Conservation (phyloP, 305 asterid species). For the Fraxinus angustifolia region DNA sequence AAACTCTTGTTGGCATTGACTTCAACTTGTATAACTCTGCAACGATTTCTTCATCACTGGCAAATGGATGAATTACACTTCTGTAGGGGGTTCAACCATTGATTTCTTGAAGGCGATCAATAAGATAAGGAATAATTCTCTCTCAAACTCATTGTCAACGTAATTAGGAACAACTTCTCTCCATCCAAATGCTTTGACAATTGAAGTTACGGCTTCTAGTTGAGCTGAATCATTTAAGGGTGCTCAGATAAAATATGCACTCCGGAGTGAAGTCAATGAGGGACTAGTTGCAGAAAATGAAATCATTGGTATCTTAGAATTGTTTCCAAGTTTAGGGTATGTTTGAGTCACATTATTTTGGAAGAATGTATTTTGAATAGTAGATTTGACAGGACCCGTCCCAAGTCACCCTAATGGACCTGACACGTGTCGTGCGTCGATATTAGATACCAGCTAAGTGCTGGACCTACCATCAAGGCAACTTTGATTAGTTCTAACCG, state of each 20-base stretch:
- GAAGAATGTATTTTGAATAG: too few species aligned
- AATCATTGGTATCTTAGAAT: slow-evolving; percentile 43
- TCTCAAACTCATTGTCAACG: slow-evolving; percentile 19
- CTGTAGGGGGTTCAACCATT: slow-evolving; percentile 20
- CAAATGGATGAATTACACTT: slow-evolving; percentile 22
- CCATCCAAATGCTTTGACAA: slow-evolving; percentile 31
- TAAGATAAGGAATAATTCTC: slow-evolving; percentile 27
- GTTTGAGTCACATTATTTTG: too few species aligned
- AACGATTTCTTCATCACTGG: slow-evolving; percentile 26
- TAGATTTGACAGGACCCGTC: too few species aligned
- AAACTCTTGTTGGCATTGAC: slow-evolving; percentile 31
- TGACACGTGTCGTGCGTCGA: too few species aligned
- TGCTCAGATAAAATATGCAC: slow-evolving; percentile 37
- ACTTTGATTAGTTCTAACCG: too few species aligned
- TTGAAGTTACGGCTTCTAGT: slow-evolving; percentile 25
- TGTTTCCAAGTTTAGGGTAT: slow-evolving; percentile 26
- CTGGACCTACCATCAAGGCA: too few species aligned
- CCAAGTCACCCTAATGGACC: too few species aligned
- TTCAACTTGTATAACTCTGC: slow-evolving; percentile 28
- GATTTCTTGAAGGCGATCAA: slow-evolving; percentile 28
- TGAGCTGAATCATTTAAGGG: slow-evolving; percentile 28
- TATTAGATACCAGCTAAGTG: too few species aligned
- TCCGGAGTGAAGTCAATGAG: slow-evolving; percentile 32
- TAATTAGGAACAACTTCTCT: slow-evolving; percentile 23
- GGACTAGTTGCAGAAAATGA: slow-evolving; percentile 57